Conservation (phyloP, 2,329 filamentous ascomycete species). For the Sphaerulina vaccinii region DNA sequence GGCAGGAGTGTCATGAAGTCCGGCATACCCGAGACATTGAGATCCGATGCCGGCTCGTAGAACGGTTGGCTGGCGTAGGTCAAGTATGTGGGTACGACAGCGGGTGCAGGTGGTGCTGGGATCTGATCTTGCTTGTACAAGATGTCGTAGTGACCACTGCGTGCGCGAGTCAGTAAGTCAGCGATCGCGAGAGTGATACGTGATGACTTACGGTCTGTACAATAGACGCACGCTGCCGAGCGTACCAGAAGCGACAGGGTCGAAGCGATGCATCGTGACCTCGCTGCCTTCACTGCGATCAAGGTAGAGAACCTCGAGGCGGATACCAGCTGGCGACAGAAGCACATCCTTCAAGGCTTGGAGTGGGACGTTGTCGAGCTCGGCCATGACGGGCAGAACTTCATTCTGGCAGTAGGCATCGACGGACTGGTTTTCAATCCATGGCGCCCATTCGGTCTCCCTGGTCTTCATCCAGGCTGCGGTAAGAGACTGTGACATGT, state of each 20-base stretch:
- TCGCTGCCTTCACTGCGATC: conserved; percentile 77
- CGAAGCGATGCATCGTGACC: conserved; percentile 70
- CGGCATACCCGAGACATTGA: conserved; percentile 28
- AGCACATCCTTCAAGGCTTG: conserved; percentile 74
- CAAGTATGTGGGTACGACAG: conserved; percentile 36
- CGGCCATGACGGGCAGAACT: conserved; percentile 72
- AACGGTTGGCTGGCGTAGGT: conserved; percentile 33
- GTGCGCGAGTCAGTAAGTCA: conserved; percentile 25
- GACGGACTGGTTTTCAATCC: conserved; percentile 62
- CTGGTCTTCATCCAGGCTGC: conserved; percentile 81
- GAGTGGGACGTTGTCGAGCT: conserved; percentile 90
- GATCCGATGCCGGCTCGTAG: conserved; percentile 31
- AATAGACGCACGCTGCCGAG: conserved; percentile 66
- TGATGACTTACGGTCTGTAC: conserved; percentile 59
- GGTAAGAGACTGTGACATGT: conserved; percentile 65
- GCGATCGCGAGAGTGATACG: conserved; percentile 1
- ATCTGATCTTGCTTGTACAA: conserved; percentile 69
- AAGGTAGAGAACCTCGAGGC: conserved; percentile 85
- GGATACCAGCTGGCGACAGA: conserved; percentile 73
- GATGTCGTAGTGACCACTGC: conserved; percentile 88
- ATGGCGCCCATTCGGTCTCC: conserved; percentile 67
- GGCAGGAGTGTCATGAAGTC: conserved; percentile 48
- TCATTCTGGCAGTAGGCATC: conserved; percentile 66
- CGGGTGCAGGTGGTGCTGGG: conserved; percentile 32
- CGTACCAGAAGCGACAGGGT: conserved; percentile 45